These are phyloP conservation scores for Populus trichocarpa DNA, from an alignment of 441 rosid genomes.

Conservation along the genomic window DNA sequence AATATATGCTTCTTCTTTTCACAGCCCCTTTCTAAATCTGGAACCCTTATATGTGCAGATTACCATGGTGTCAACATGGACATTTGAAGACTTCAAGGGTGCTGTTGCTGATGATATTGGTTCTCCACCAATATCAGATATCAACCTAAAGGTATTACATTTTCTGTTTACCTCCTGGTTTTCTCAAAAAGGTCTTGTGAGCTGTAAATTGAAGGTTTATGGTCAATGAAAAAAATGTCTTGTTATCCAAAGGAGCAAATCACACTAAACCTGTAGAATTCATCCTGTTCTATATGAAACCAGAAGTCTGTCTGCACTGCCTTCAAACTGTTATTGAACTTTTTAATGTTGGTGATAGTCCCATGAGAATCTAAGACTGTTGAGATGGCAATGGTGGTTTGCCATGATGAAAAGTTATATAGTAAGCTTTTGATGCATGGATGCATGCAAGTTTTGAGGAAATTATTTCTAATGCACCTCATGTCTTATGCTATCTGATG, in stretches of 20 bases:
- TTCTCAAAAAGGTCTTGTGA: background rate
- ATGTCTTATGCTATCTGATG: background rate
- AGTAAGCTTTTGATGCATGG: background rate
- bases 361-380: background rate
- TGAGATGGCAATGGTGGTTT: background rate
- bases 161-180: background rate
- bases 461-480: background rate
- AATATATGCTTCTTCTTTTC: background rate
- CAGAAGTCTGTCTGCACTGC: background rate
- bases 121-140: constrained; percentile 59
- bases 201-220: background rate
- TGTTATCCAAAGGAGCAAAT: background rate
- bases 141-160: constrained; percentile 63
- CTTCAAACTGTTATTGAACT: background rate
- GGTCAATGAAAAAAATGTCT: background rate
- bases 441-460: background rate
- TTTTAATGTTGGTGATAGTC: background rate
- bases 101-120: constrained; percentile 52
- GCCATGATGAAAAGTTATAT: background rate
- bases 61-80: constrained; percentile 53
- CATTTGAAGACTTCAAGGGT: constrained; percentile 76
- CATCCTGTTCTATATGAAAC: background rate
- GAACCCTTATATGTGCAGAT: constrained; percentile 43
- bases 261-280: background rate
- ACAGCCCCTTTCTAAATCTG: background rate